These are phyloP conservation scores for Phytophthora multivora DNA, from an alignment of 352 stramenopile genomes.

Conservation along the genomic window DNA sequence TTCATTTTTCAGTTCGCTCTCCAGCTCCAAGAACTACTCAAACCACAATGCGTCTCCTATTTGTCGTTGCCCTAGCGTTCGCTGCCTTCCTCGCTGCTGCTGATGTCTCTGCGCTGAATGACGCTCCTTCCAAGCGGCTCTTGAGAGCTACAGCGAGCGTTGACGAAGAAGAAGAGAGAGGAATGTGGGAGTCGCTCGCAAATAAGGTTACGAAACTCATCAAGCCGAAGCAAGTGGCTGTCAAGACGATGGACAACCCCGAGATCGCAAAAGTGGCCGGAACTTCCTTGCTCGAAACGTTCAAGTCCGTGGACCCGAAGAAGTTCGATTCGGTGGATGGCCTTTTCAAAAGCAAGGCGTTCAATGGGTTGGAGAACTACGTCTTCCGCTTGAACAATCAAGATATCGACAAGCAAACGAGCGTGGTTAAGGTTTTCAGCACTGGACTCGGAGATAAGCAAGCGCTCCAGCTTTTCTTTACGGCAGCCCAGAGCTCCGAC, in stretches of 20 bases:
- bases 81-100: background rate
- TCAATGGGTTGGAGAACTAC: background rate
- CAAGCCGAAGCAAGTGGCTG: background rate
- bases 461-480: background rate
- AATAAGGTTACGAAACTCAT: background rate
- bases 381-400: background rate
- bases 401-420: background rate
- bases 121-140: background rate
- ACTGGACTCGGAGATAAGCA: background rate
- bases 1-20: background rate
- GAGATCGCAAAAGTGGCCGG: background rate
- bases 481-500: background rate
- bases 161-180: constrained; percentile 4
- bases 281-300: background rate
- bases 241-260: background rate
- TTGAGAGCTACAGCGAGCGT: background rate
- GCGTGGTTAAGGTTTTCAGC: background rate
- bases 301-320: background rate
- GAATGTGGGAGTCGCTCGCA: background rate
- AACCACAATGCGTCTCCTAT: background rate
- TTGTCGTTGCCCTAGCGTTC: background rate
- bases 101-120: background rate
- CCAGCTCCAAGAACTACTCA: background rate
- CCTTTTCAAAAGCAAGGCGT: background rate
- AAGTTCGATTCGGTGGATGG: background rate